Evolutionary conservation across 2,329 filamentous ascomycete genomes (phyloP), one percentile per base, ranked within the genome.

Genomic region (Fusarium dlaminii): DNA sequence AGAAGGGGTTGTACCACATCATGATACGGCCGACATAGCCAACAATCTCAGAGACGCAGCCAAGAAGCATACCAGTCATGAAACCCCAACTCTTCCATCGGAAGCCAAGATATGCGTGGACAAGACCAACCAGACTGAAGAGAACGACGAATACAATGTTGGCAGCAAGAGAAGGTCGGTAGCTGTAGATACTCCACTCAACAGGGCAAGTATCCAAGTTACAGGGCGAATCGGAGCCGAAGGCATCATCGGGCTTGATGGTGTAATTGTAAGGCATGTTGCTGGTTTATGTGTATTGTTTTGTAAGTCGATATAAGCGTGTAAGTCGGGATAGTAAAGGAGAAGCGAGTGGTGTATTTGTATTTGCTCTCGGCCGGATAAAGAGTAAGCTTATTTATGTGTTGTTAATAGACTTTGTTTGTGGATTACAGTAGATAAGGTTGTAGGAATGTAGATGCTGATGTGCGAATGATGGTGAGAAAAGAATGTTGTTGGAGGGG

Each of bases 11-110:
- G 49, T 86, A 70, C 71, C 87, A 86, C 66, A 91, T 82, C 75
- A 90, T 78, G 58, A 92, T 83, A 17, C 91, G 86, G 6, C 90
- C 91, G 3, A 83, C 80, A 71, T 93, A 93, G 24, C 91, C 91
- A 39, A 92, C 77, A 17, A 92, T 85, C 75, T 92, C 90, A 54
- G 85, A 83, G 11, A 87, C 45, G 72, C 87, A 90, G 51, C 91
- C 91, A 24, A 86, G 76, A 12, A 89, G 75, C 85, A 93, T 89
- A 68, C 84, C 85, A 17, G 74, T 72, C 81, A 85, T 85, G 78
- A 87, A 89, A 66, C 83, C 84, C 83, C 85, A 87, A 30, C 80
- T 82, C 74, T 80, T 85, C 85, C 85, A 87, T 43, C 83, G 79
- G 45, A 84, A 49, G 48, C 87, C 87, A n/a, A 87, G 80, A 49